Conservation (phyloP, 306 rosid species). For the Urtica urens region DNA sequence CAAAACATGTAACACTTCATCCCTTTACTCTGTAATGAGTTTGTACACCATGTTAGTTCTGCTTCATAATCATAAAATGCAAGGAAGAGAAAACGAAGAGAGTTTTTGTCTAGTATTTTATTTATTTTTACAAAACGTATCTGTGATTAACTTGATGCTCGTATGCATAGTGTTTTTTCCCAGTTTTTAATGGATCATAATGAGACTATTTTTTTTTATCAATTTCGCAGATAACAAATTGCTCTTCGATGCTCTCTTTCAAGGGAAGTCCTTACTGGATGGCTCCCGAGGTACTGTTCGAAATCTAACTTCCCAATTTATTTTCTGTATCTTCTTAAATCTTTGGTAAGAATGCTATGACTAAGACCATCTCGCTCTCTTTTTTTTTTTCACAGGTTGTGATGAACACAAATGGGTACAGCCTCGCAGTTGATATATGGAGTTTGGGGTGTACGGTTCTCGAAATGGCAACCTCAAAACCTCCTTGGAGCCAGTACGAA, state of each 20-base stretch:
- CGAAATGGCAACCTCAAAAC: slow-evolving; percentile 93
- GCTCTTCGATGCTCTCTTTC: slow-evolving; percentile 83
- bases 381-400: slow-evolving; percentile 53
- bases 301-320: not conserved
- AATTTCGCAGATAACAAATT: slow-evolving; percentile 64
- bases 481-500: slow-evolving; percentile 96
- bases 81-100: not conserved
- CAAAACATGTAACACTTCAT: slow-evolving; percentile 63
- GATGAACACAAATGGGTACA: slow-evolving; percentile 79
- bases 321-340: not conserved
- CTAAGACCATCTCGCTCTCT: no score
- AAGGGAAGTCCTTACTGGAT: slow-evolving; percentile 99
- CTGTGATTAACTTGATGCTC: no score
- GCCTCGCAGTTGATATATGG: slow-evolving; percentile 92
- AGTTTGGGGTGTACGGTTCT: slow-evolving; percentile 98
- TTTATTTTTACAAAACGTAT: no score
- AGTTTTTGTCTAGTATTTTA: not conserved
- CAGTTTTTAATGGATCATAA: no score
- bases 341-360: no score
- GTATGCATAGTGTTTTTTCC: no score
- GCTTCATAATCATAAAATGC: not conserved
- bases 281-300: slow-evolving; percentile 89
- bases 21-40: slow-evolving; percentile 1
- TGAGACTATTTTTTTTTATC: slow-evolving; percentile 18
- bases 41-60: not conserved